Conservation (phyloP, 345 rosid species). For the Carallia pectinifolia region DNA sequence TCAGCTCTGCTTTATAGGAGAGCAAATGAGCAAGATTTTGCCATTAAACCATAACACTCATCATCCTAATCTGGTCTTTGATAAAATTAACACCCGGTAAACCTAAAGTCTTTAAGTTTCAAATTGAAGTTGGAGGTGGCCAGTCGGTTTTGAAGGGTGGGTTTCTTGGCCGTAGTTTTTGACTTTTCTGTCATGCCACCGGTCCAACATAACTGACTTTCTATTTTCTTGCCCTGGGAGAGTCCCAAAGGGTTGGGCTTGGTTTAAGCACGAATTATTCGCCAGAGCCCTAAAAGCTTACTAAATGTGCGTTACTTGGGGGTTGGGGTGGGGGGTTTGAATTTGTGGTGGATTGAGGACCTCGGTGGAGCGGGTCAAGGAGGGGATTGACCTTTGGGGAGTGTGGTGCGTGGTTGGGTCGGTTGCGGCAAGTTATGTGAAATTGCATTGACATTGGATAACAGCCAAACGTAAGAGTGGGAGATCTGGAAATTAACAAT, state of each 20-base stretch:
- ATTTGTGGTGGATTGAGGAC: neutral
- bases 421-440: neutral
- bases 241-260: too few relatives aligned
- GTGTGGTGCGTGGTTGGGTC: neutral
- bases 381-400: neutral
- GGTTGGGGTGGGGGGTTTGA: neutral
- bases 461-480: neutral
- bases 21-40: constrained; percentile 82
- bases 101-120: constrained; percentile 18
- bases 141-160: constrained; percentile 19
- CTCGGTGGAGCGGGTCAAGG: neutral
- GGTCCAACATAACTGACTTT: neutral
- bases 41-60: constrained; percentile 62
- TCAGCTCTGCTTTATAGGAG: constrained; percentile 94
- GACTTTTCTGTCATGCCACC: neutral
- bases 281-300: neutral
- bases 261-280: neutral
- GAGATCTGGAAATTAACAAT: neutral
- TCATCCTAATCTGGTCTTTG: constrained; percentile 16
- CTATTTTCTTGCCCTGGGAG: neutral
- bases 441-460: neutral
- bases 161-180: neutral
- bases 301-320: neutral
- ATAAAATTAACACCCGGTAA: constrained; percentile 34
- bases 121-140: constrained; percentile 20